phyloP scores from a whole-genome alignment of 257 asterid genomes.

The Anisodus tanguticus region DNA sequence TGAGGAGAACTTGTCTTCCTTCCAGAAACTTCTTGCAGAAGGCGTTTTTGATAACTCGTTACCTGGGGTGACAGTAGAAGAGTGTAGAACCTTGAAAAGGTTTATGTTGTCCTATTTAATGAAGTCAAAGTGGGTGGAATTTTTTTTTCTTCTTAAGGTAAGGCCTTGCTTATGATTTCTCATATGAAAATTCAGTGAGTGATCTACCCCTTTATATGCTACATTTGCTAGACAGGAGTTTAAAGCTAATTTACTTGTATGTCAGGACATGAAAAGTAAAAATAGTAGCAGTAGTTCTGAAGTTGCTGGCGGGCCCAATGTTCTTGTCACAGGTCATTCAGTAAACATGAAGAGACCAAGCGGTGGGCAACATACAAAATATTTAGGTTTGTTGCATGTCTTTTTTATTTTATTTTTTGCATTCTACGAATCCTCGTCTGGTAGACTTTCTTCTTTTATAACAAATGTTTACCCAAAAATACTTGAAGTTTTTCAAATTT shows the following conservation, averaged over 20 bases:
- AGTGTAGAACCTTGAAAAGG: conserved; percentile 60
- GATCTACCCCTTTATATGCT: neutral
- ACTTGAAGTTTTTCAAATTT: neutral
- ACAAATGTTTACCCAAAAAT: neutral
- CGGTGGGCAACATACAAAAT: conserved; percentile 50
- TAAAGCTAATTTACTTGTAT: conserved; percentile 22
- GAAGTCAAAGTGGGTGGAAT: conserved; percentile 74
- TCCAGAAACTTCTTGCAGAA: conserved; percentile 72
- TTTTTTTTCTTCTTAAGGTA: conserved; percentile 60
- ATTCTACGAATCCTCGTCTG: neutral
- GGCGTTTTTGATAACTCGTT: conserved; percentile 71
- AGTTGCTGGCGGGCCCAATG: conserved; percentile 45
- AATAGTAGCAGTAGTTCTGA: conserved; percentile 41
- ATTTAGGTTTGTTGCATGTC: conserved; percentile 51
- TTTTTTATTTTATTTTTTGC: neutral
- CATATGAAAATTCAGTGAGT: neutral
- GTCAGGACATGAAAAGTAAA: conserved; percentile 59
- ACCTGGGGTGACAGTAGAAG: conserved; percentile 55
- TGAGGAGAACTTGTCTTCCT: conserved; percentile 64
- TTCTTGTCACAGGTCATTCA: conserved; percentile 39
- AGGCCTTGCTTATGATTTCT: conserved; percentile 31
- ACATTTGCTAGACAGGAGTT: neutral
- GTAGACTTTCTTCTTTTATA: neutral
- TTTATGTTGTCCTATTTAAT: conserved; percentile 53
- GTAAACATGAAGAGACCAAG: conserved; percentile 49